Evolutionary conservation across 208 protist genomes (phyloP).

Genomic region (Crithidia acanthocephali): DNA sequence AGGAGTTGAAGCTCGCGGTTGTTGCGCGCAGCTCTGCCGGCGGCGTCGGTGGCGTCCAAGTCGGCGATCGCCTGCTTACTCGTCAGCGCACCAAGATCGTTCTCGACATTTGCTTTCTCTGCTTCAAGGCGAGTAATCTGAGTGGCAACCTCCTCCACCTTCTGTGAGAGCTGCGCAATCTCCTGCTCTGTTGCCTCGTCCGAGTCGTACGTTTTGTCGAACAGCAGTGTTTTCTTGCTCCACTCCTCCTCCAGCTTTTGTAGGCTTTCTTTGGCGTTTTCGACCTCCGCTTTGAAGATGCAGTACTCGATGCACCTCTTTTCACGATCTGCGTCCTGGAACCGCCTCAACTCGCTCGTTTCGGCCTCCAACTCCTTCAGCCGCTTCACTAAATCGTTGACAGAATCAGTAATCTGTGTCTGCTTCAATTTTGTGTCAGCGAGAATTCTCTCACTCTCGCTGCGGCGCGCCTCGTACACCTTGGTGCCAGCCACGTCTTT

Average conservation of each 20-base stretch:
- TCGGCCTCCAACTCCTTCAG: constrained; percentile 96
- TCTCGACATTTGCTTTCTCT: constrained; percentile 59
- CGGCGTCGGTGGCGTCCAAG: constrained; percentile 63
- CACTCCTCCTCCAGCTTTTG: constrained; percentile 62
- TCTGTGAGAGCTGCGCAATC: constrained; percentile 39
- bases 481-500: constrained; percentile 98
- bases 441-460: constrained; percentile 95
- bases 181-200: constrained; percentile 51
- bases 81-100: constrained; percentile 54
- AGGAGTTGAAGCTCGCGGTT: constrained; percentile 55
- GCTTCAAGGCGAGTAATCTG: constrained; percentile 58
- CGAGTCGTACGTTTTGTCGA: constrained; percentile 53
- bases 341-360: constrained; percentile 94
- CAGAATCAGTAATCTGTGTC: constrained; percentile 89
- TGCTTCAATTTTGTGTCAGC: constrained; percentile 89
- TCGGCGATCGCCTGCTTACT: constrained; percentile 71
- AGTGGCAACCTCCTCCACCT: constrained; percentile 44
- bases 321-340: constrained; percentile 91
- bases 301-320: constrained; percentile 93
- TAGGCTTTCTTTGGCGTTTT: constrained; percentile 58
- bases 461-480: constrained; percentile 97
- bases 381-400: constrained; percentile 93
- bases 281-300: constrained; percentile 85
- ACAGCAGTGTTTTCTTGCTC: constrained; percentile 34
- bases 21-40: constrained; percentile 38